Base-by-base conservation (phyloP, 768 basidiomycete genomes). In the Hirschioporus abietinus region DNA sequence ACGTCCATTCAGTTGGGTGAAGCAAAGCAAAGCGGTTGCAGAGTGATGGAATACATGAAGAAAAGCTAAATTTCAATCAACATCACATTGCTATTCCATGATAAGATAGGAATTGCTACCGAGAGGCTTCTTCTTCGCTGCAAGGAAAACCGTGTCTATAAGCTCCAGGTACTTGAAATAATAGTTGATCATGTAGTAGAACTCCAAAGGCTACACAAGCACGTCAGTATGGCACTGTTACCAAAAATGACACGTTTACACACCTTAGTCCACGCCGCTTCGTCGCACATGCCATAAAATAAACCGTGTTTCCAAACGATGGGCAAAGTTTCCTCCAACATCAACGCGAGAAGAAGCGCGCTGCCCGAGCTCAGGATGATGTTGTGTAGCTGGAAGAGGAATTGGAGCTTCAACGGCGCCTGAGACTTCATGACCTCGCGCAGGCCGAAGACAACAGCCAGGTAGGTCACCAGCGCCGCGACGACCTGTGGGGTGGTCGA, bases 41-140 rank as follows among this genome's bases (percentile, higher is more conserved):
- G 97, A 94, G 82, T 99, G 97, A 78, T 99, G 97, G 83, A 97
- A 99, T 69, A 99, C 96, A 78, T 99, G 97, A 68, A 99, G 81
- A 81, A 99, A 99, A 72, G 93, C 95, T 96, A 71, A 58, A 52
- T 12, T 7, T 20, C 42, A 58, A 64, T 63, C 20, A 1, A 27
- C 6, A 23, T 25, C 68, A 9, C 34, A 66, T 66, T 72, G 65
- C 34, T 69, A 26, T 34, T 60, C 17, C 8, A 27, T 42, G 64
- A 42, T 65, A 24, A 12, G 12, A 17, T 18, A 58, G 24, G 12
- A 27, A 36, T 25, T 78, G 88, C 68, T 74, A 96, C 95, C 92
- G 63, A 99, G 83, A 18, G 94, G 94, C 79, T 99, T 99, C 85
- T 99, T 99, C 87, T 99, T 99, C 72, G 98, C 80, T 10, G 92